Base-by-base conservation (phyloP, 495 filamentous ascomycete genomes). In the Penicillium desertorum region DNA sequence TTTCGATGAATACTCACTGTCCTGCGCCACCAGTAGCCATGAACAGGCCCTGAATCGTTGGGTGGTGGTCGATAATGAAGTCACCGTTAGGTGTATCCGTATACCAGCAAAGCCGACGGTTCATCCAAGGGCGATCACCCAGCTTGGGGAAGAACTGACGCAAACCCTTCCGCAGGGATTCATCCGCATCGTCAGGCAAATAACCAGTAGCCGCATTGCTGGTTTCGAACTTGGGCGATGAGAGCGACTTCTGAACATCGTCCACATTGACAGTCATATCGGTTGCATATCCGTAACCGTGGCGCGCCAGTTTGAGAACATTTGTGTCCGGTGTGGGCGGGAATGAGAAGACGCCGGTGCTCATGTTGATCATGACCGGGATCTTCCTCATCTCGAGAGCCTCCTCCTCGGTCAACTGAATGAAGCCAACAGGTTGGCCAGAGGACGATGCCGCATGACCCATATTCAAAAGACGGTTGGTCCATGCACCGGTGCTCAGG, bases 21-120 rank as follows among this genome's bases (percentile, higher is more conserved):
- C 90, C 90, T 54, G 83, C 86, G 1, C 87, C 90, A 4, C 90
- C 90, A 3, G 86, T 90, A 0, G 88, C 85, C 16, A 95, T 61
- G 62, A 94, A 91, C 22, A 94, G 67, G 3, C 82, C 81, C 32
- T 77, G 58, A 59, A 80, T 79, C 3, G 61, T 63, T 0, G 89
- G 88, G 59, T 91, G 87, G 53, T 87, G 85, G 56, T 84, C 80
- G 54, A 92, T 81, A 9, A 95, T 69, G 68, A 89, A 95, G 64
- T 93, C 86, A 0, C 81, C 87, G 9, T 79, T 85, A 0, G 86
- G 76, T 3, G 88, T 91, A 71, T 92, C 89, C 81, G 47, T 71
- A 47, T 72, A 72, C 70, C 70, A 72, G 51, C 70, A 72, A 14
- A 72, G 45, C 3, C 75, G 75, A 25, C 73, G 68, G 51, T 88